Conservation (phyloP, 352 stramenopile genomes). For the Peronospora belbahrii region DNA sequence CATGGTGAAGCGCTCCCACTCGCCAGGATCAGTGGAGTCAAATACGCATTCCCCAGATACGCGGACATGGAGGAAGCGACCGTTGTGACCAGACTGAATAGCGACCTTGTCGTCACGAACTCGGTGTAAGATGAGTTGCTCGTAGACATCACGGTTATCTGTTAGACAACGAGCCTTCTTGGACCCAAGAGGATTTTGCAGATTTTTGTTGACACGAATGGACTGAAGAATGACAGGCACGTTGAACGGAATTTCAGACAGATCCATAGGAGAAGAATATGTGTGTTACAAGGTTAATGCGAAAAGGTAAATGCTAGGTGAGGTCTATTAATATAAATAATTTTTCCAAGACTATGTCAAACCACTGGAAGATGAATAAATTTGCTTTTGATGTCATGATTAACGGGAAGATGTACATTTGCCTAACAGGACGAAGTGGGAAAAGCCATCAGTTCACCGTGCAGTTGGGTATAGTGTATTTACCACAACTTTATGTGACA, state of each 20-base stretch:
- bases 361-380: no score
- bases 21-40: slow-evolving; percentile 17
- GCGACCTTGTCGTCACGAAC: slow-evolving; percentile 27
- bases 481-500: no score
- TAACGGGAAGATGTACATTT: no score
- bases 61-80: slow-evolving; percentile 24
- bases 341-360: no score
- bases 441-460: no score
- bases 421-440: no score
- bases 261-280: slow-evolving; percentile 24
- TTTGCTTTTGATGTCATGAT: no score
- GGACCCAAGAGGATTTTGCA: slow-evolving; percentile 26
- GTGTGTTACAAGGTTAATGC: no score
- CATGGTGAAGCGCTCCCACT: slow-evolving; percentile 30
- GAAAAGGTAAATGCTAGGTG: no score
- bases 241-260: slow-evolving; percentile 26
- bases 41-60: slow-evolving; percentile 23
- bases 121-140: slow-evolving; percentile 25
- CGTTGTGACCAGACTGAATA: slow-evolving; percentile 22
- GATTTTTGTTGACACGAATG: slow-evolving; percentile 10
- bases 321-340: no score
- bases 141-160: slow-evolving; percentile 23
- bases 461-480: no score
- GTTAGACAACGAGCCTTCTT: slow-evolving; percentile 26
- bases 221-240: slow-evolving; percentile 27